A percentile compares a stretch with the other conserved stretches of the same genome.
Conservation (phyloP, 345 rosid species). For the Nasturtium officinale region DNA sequence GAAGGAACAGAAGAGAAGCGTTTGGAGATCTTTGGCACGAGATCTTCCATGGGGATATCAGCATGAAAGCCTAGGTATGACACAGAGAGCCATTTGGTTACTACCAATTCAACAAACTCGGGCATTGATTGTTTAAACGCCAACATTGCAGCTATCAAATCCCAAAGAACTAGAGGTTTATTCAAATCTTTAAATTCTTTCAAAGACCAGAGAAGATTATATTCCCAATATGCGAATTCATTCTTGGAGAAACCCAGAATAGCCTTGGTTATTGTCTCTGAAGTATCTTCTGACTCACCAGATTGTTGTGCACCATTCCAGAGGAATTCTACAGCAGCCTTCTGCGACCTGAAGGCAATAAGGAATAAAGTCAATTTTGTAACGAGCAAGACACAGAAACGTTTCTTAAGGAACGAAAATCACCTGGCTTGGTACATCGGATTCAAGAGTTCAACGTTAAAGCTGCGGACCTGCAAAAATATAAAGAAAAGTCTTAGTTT, state of each 20-base stretch:
- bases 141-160: constrained; percentile 65
- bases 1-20: constrained; percentile 55
- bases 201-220: constrained; percentile 70
- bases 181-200: constrained; percentile 51
- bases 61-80: constrained; percentile 49
- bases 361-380: constrained; percentile 8
- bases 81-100: constrained; percentile 69
- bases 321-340: constrained; percentile 82
- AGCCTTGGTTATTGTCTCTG: constrained; percentile 45
- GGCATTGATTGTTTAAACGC: constrained; percentile 70
- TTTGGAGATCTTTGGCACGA: constrained; percentile 48
- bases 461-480: constrained; percentile 79
- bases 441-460: constrained; percentile 67
- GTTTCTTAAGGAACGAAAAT: constrained; percentile 8
- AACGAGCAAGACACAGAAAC: constrained; percentile 2
- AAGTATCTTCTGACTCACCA: constrained; percentile 39
- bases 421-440: constrained; percentile 93
- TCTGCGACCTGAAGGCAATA: constrained; percentile 61
- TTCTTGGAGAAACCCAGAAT: constrained; percentile 51
- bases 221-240: constrained; percentile 67
- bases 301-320: constrained; percentile 89
- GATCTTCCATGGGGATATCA: constrained; percentile 48
- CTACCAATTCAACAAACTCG: constrained; percentile 54
- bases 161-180: constrained; percentile 83
- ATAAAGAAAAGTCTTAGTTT: constrained; percentile 24